Percentiles rank a stretch among this genome's conserved stretches.
These are phyloP conservation scores for Naegleria lovaniensis DNA, from an alignment of 208 protist genomes.

Conservation along the genomic window DNA sequence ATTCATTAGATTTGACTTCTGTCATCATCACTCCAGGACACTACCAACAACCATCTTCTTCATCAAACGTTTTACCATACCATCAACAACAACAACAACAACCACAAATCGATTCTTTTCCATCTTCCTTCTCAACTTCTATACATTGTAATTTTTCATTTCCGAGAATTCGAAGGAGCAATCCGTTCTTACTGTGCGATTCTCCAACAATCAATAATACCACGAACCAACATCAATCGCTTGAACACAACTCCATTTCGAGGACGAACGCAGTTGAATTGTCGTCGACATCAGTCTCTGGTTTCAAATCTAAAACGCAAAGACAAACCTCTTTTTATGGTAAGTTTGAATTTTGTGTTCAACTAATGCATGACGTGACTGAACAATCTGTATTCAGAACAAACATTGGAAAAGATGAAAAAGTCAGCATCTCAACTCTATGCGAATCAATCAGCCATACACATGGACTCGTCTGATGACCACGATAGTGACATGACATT, in stretches of 20 bases:
- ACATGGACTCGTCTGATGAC: neutral
- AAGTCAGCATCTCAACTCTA: neutral
- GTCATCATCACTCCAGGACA: too few species aligned
- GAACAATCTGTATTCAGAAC: neutral
- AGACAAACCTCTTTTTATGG: neutral
- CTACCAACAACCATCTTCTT: too few species aligned
- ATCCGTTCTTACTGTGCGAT: neutral
- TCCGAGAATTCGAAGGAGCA: neutral
- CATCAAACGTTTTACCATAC: too few species aligned
- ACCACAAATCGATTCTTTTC: too few species aligned
- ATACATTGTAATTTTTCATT: neutral
- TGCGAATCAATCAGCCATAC: neutral
- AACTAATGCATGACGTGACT: neutral
- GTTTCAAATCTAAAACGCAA: neutral
- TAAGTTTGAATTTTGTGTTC: neutral
- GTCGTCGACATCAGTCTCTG: neutral
- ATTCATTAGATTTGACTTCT: too few species aligned
- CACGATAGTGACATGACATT: neutral
- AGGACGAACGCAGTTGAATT: neutral
- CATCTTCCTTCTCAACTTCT: too few species aligned
- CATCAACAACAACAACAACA: too few species aligned
- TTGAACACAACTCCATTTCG: neutral
- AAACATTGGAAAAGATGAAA: constrained; percentile 2
- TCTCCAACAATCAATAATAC: neutral
- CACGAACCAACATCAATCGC: too few species aligned